phyloP scores from a whole-genome alignment of 768 basidiomycete species.

The Psilocybe azurescens region DNA sequence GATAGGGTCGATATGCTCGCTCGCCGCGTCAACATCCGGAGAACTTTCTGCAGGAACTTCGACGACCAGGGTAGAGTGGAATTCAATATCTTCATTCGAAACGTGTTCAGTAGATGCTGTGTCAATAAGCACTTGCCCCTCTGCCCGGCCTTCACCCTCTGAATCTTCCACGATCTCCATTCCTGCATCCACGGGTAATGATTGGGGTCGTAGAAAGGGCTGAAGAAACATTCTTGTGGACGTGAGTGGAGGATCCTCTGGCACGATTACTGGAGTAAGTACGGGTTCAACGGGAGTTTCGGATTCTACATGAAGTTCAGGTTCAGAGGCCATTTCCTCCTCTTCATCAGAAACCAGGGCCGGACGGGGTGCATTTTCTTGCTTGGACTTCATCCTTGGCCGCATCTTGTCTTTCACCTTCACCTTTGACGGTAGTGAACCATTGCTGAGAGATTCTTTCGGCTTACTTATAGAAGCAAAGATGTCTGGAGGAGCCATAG shows the following conservation, averaged over 20 bases:
- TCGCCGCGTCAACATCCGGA: neutral
- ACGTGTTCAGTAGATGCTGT: neutral
- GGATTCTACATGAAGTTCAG: neutral
- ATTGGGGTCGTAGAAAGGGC: neutral
- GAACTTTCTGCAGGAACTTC: too few species aligned
- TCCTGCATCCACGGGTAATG: neutral
- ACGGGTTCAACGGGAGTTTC: neutral
- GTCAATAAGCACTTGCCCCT: neutral
- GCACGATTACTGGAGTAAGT: neutral
- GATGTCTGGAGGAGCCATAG: neutral
- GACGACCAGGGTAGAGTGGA: neutral
- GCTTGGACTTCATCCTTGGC: constrained; percentile 31
- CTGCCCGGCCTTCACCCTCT: neutral
- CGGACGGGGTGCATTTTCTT: constrained; percentile 34
- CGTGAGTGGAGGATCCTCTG: neutral
- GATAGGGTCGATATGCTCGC: neutral
- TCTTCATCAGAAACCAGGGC: constrained; percentile 33
- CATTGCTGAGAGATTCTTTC: constrained; percentile 1
- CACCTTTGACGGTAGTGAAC: constrained; percentile 25
- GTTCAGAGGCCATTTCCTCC: constrained; percentile 8
- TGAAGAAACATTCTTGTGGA: neutral
- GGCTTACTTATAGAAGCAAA: neutral
- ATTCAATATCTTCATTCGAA: neutral
- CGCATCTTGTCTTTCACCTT: constrained; percentile 44
- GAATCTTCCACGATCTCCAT: constrained; percentile 7